Evolutionary conservation across 192 early-diverging fungal genomes (phyloP), one percentile per base, ranked within the genome.

Genomic region (Geranomyces michiganensis): DNA sequence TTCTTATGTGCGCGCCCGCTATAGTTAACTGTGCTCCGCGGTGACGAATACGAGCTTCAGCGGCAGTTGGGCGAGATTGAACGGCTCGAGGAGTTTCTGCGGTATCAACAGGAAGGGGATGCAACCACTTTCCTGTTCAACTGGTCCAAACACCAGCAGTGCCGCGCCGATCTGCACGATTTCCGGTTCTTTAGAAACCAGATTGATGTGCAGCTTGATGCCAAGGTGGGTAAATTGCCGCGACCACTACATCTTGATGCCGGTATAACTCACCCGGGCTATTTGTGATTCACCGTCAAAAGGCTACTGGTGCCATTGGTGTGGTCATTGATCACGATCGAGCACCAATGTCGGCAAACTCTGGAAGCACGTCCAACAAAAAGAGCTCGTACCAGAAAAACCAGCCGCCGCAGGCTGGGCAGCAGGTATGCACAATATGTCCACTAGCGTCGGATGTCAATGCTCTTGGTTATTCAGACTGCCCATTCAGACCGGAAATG

Each of bases 151-250:
- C 83, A 88, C 45, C 88, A 84, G 68, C 61, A 78, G 32, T 72
- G 67, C 62, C 75, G 81, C 15, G 63, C 78, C 30, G 82, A 86
- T 48, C 56, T 88, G 63, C 82, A 82, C 64, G 87, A 88, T 61
- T 88, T 88, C 70, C 66, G 73, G 68, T 81, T 74, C 62, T 88
- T 88, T 64, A 67, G 77, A 22, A 72, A 80, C 47, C 58, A 66
- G 30, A 84, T 88, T 62, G 87, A 88, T 63, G 87, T 88, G 31
- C 75, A 81, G 69, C 62, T 87, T 45, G 87, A 88, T 77, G 77
- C 79, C 22, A 85, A 81, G 70, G 83, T 86, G 12, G 17, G 71
- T 24, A 22, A 13, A n/a, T 53, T n/a, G 51, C 3, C 24, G 17
- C 19, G 17, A 15, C 24, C 15, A 46, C 2, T 3, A 26, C 8